phyloP scores from a whole-genome alignment of 805 yeast species.

The Wickerhamiella galacta region DNA sequence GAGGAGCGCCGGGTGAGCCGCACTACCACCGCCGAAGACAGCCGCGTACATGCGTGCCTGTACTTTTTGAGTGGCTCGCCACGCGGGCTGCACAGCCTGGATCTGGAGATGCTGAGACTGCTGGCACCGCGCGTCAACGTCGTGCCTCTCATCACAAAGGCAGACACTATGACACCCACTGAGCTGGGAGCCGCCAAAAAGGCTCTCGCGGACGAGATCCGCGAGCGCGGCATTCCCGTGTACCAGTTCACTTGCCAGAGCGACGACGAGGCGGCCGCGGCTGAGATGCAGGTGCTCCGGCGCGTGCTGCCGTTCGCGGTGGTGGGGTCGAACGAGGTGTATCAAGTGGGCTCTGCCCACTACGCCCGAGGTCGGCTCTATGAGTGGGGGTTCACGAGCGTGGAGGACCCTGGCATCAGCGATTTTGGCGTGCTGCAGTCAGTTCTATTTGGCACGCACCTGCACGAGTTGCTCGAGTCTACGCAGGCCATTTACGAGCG shows the following conservation, averaged over 20 bases:
- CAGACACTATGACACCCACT: constrained; percentile 71
- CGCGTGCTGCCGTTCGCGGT: constrained; percentile 46
- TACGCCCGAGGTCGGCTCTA: constrained; percentile 35
- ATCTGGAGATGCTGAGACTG: constrained; percentile 50
- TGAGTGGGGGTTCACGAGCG: constrained; percentile 50
- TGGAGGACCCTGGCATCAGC: constrained; percentile 25
- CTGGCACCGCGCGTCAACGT: constrained; percentile 62
- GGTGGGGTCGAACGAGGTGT: constrained; percentile 29
- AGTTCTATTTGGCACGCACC: constrained; percentile 65
- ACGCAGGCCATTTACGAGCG: constrained; percentile 44
- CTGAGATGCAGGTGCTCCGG: constrained; percentile 25
- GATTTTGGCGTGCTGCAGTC: constrained; percentile 34
- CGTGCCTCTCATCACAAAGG: constrained; percentile 65
- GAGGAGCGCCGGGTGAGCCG: constrained; percentile 79
- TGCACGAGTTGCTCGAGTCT: constrained; percentile 39
- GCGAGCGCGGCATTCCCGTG: constrained; percentile 39
- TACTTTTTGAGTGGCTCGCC: constrained; percentile 52
- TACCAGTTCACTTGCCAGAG: constrained; percentile 50
- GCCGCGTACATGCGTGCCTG: constrained; percentile 66
- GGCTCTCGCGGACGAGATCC: constrained; percentile 44
- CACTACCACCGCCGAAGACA: constrained; percentile 61
- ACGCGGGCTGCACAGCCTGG: constrained; percentile 44
- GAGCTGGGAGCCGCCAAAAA: constrained; percentile 64
- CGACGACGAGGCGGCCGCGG: constrained; percentile 26
- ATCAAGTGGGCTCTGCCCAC: constrained; percentile 21